These are phyloP conservation scores for Fagopyrum tataricum DNA, from an alignment of 148 eudicot genomes.

Conservation along the genomic window DNA sequence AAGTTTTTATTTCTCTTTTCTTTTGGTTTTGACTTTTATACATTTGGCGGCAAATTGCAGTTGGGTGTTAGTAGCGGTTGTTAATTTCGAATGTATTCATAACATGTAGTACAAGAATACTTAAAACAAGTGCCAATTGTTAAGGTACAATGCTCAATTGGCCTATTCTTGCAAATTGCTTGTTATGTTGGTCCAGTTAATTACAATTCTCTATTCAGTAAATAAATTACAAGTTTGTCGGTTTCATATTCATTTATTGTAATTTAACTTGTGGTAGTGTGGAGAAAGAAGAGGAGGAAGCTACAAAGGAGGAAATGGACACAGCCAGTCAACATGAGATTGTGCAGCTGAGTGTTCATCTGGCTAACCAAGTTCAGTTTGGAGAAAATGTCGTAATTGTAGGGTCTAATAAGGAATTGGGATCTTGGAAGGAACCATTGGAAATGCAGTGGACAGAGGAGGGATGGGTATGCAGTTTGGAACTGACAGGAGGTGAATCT, in stretches of 20 bases:
- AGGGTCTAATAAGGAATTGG: slow-evolving; percentile 70
- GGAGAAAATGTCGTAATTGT: slow-evolving; percentile 69
- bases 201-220: not conserved
- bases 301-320: slow-evolving; percentile 7
- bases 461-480: slow-evolving; percentile 74
- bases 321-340: slow-evolving; percentile 28
- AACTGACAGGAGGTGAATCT: slow-evolving; percentile 41
- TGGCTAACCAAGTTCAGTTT: slow-evolving; percentile 80
- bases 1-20: not conserved
- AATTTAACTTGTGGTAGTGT: slow-evolving; percentile 32
- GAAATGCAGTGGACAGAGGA: slow-evolving; percentile 67
- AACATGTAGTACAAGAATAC: not conserved
- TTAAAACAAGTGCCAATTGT: not conserved
- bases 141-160: not conserved
- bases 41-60: not conserved
- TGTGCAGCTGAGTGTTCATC: slow-evolving; percentile 47
- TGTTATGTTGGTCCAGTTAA: not conserved
- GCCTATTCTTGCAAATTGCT: not conserved
- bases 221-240: not conserved
- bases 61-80: not conserved
- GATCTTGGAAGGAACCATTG: slow-evolving; percentile 73
- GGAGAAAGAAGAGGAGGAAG: slow-evolving; percentile 37
- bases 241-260: slow-evolving; percentile 2
- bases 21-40: not conserved
- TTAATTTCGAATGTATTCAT: not conserved